A percentile compares a stretch with the other conserved stretches of the same genome.
Evolutionary conservation across 768 basidiomycete genomes (phyloP).

Genomic region (Boletus edulis): DNA sequence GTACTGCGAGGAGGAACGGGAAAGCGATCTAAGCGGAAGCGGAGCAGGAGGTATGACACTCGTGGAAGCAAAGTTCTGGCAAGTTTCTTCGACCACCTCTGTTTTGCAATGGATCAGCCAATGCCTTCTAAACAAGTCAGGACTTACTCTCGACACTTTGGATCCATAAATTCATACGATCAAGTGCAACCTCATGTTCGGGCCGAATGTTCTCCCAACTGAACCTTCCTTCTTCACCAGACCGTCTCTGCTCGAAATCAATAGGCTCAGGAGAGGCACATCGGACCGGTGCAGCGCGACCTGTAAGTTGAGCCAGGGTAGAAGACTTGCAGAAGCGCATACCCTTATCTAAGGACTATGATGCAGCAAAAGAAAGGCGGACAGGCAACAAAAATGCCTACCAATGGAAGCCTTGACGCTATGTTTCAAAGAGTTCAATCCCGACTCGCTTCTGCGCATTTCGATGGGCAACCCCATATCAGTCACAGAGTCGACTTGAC

Average conservation of each 20-base stretch:
- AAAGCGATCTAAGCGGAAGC: conserved; percentile 58
- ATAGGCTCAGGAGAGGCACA: conserved; percentile 29
- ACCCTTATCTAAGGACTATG: conserved; percentile 54
- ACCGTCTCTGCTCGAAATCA: conserved; percentile 33
- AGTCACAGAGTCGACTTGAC: conserved; percentile 8
- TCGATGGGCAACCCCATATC: conserved; percentile 29
- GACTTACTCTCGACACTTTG: conserved; percentile 78
- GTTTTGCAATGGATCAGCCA: conserved; percentile 9
- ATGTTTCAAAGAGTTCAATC: conserved; percentile 56
- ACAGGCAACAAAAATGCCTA: conserved; percentile 30
- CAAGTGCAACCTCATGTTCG: conserved; percentile 35
- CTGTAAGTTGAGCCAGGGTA: conserved; percentile 41
- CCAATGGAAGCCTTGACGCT: conserved; percentile 75
- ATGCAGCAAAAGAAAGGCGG: not conserved
- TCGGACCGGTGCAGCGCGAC: conserved; percentile 30
- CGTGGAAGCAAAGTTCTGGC: conserved; percentile 66
- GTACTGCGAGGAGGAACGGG: conserved; percentile 46
- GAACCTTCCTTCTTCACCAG: conserved; percentile 32
- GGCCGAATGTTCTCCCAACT: conserved; percentile 35
- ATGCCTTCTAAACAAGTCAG: not conserved
- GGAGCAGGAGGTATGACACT: conserved; percentile 52
- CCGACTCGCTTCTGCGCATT: conserved; percentile 34
- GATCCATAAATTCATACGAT: conserved; percentile 82
- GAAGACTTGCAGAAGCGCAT: conserved; percentile 67
- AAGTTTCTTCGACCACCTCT: conserved; percentile 83